Conservation (phyloP, 495 filamentous ascomycete species). For the Penicillium odoratum region DNA sequence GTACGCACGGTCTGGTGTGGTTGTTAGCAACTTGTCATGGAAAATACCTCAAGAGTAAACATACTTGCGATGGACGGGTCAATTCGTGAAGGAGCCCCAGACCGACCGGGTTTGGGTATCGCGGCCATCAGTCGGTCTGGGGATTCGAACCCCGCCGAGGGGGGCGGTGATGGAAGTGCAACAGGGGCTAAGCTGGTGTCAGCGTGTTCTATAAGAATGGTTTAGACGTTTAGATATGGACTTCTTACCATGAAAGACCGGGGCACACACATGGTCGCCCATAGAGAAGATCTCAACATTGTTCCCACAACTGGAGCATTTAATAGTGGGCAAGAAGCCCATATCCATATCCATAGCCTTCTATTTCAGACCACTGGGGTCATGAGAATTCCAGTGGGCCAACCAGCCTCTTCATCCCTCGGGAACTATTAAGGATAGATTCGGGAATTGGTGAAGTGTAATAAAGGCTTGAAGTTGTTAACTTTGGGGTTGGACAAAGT, state of each 20-base stretch:
- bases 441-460: not conserved
- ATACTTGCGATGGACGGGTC: slow-evolving; percentile 57
- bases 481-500: not conserved
- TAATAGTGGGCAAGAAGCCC: slow-evolving; percentile 85
- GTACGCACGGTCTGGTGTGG: slow-evolving; percentile 60
- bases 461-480: not conserved
- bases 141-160: slow-evolving; percentile 28
- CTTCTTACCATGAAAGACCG: slow-evolving; percentile 11
- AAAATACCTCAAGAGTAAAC: slow-evolving; percentile 18
- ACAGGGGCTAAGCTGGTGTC: slow-evolving; percentile 20
- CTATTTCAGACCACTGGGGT: slow-evolving; percentile 6
- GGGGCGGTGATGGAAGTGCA: slow-evolving; percentile 41
- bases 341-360: slow-evolving; percentile 26
- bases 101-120: slow-evolving; percentile 27
- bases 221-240: not conserved
- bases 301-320: slow-evolving; percentile 86
- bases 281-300: slow-evolving; percentile 88
- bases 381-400: slow-evolving; percentile 15
- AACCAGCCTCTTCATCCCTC: slow-evolving; percentile 15
- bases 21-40: slow-evolving; percentile 12
- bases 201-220: not conserved
- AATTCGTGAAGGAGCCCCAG: slow-evolving; percentile 50
- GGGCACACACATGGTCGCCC: slow-evolving; percentile 83
- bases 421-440: not conserved
- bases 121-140: slow-evolving; percentile 22